Percentiles rank a stretch among this genome's conserved stretches.
Conservation (phyloP, 495 filamentous ascomycete species). For the Pseudoneurospora amorphoporcata region DNA sequence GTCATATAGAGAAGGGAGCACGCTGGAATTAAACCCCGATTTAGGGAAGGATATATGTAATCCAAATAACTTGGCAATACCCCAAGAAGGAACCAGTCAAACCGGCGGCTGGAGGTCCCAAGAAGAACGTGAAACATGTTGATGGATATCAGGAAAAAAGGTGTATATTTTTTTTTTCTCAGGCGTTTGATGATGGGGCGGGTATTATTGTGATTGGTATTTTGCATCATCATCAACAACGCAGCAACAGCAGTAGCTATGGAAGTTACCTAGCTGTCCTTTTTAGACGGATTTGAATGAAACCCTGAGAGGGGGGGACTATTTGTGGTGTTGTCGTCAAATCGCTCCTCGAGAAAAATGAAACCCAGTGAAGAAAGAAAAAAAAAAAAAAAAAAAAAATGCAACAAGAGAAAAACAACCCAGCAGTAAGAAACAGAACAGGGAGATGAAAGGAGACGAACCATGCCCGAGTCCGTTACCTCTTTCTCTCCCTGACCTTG, state of each 20-base stretch:
- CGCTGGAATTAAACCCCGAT: neutral
- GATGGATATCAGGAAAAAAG: neutral
- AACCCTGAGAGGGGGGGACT: conserved; percentile 3
- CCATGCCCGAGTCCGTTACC: conserved; percentile 32
- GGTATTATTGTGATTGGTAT: conserved; percentile 1
- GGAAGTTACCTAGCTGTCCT: neutral
- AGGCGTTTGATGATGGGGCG: neutral
- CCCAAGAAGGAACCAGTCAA: neutral
- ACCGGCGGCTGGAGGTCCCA: neutral
- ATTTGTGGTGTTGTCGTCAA: neutral
- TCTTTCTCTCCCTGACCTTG: conserved; percentile 74
- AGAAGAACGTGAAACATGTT: neutral
- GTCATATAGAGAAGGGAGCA: neutral
- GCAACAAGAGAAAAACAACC: conserved; percentile 2
- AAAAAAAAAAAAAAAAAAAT: neutral
- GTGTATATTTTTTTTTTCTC: conserved; percentile 5
- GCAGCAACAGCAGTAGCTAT: neutral
- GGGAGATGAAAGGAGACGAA: neutral
- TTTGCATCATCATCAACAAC: neutral
- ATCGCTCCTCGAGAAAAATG: conserved; percentile 1
- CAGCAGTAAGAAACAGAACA: neutral
- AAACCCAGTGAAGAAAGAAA: neutral
- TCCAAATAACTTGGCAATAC: neutral
- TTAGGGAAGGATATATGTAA: neutral
- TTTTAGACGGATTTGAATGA: neutral